A percentile compares a stretch with the other conserved stretches of the same genome.
Conservation (phyloP, 495 filamentous ascomycete genomes). For the Neurospora sp. region DNA sequence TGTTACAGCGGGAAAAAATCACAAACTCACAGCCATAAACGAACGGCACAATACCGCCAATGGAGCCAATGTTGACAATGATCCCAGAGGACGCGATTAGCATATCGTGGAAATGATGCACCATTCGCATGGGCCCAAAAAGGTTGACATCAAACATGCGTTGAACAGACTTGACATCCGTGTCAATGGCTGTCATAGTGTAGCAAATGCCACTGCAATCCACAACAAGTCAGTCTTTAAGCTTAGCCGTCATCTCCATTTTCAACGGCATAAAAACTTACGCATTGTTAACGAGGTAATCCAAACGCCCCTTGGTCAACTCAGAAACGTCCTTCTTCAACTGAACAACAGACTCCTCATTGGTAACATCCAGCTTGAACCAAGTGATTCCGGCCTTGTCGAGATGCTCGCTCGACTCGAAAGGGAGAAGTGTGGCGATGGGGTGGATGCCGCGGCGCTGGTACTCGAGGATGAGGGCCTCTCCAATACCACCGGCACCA, state of each 20-base stretch:
- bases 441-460: neutral
- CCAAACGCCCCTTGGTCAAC: neutral
- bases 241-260: too few relatives aligned
- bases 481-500: neutral
- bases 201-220: neutral
- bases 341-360: neutral
- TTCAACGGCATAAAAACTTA: too few relatives aligned
- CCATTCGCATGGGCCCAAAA: neutral
- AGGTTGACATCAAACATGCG: neutral
- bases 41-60: neutral
- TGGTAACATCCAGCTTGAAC: neutral
- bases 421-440: neutral
- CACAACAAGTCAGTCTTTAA: neutral
- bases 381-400: neutral
- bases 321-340: neutral
- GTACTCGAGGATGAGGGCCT: neutral
- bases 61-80: neutral
- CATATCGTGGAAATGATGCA: neutral
- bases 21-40: neutral
- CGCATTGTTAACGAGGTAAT: neutral
- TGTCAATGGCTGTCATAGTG: neutral
- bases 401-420: neutral
- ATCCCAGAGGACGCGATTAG: neutral
- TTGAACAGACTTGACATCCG: neutral
- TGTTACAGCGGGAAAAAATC: neutral